phyloP scores from a whole-genome alignment of 2,329 filamentous ascomycete genomes.

The Verticillium isaacii region DNA sequence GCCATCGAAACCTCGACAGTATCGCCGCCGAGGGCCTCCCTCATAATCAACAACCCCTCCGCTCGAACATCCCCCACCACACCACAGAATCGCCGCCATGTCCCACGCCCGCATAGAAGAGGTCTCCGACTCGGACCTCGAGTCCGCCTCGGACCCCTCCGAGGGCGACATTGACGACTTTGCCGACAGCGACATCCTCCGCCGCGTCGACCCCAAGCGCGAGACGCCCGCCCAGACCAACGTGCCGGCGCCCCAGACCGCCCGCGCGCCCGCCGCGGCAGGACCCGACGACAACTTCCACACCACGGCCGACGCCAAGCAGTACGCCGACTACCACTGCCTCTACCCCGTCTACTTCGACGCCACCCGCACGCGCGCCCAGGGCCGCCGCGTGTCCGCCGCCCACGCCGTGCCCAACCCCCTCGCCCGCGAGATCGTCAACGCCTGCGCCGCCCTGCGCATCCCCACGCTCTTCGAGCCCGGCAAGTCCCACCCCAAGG shows the following conservation, averaged over 20 bases:
- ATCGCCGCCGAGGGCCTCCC: not conserved
- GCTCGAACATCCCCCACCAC: not conserved
- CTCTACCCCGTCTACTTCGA: constrained; percentile 98
- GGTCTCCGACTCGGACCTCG: constrained; percentile 74
- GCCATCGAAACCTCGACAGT: not conserved
- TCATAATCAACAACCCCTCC: not conserved
- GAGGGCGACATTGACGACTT: constrained; percentile 76
- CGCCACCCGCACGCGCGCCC: constrained; percentile 63
- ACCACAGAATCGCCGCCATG: constrained; percentile 46
- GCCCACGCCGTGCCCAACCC: constrained; percentile 76
- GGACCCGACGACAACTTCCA: constrained; percentile 22
- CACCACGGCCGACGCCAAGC: constrained; percentile 40
- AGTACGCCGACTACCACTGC: constrained; percentile 76
- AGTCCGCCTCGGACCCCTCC: constrained; percentile 68
- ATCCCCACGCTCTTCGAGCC: constrained; percentile 79
- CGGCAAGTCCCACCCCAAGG: constrained; percentile 87
- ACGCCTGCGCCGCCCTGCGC: constrained; percentile 71
- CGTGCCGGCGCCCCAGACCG: constrained; percentile 27
- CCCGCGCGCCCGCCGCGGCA: constrained; percentile 28
- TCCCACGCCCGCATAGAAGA: constrained; percentile 89
- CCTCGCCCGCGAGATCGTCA: constrained; percentile 81
- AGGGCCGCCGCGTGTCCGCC: constrained; percentile 74
- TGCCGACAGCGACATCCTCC: constrained; percentile 51
- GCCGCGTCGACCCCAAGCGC: constrained; percentile 31
- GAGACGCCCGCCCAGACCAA: constrained; percentile 20